phyloP scores from a whole-genome alignment of 2,329 filamentous ascomycete genomes.

The Achaetomium macrosporum region DNA sequence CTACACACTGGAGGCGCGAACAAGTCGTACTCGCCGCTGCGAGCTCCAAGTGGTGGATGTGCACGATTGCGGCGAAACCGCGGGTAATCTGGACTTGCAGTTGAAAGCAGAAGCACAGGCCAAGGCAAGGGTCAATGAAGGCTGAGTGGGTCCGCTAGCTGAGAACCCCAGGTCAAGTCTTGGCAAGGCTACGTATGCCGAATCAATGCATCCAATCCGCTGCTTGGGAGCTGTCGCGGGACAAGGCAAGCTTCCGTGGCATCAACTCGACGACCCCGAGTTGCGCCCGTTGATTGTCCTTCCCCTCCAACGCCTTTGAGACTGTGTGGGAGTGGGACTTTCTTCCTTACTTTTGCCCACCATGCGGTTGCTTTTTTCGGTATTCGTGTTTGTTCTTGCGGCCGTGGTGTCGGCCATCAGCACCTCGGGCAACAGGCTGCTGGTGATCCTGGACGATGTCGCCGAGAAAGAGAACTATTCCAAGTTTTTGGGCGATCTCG shows the following conservation, averaged over 20 bases:
- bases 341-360: constrained; percentile 7
- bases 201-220: constrained; percentile 14
- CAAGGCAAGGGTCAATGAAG: constrained; percentile 3
- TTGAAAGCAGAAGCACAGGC: neutral
- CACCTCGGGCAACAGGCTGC: constrained; percentile 68
- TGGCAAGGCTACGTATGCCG: constrained; percentile 34
- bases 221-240: constrained; percentile 8
- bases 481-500: constrained; percentile 69
- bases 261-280: constrained; percentile 14
- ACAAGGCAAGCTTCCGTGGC: constrained; percentile 13
- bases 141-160: neutral
- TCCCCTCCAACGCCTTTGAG: constrained; percentile 9
- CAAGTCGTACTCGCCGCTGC: neutral
- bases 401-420: constrained; percentile 70
- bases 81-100: constrained; percentile 12
- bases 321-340: constrained; percentile 7
- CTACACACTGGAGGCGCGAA: neutral
- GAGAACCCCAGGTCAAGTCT: constrained; percentile 17
- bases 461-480: constrained; percentile 78
- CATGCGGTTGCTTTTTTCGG: constrained; percentile 69
- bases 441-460: constrained; percentile 81
- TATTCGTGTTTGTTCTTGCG: constrained; percentile 61
- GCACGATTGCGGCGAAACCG: constrained; percentile 18
- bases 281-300: constrained; percentile 21
- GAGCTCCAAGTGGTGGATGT: constrained; percentile 5